Percentiles rank a stretch among this genome's conserved stretches.
These are phyloP conservation scores for Xerocomus nothofagi DNA, from an alignment of 1,284 basidiomycete genomes.

Conservation along the genomic window DNA sequence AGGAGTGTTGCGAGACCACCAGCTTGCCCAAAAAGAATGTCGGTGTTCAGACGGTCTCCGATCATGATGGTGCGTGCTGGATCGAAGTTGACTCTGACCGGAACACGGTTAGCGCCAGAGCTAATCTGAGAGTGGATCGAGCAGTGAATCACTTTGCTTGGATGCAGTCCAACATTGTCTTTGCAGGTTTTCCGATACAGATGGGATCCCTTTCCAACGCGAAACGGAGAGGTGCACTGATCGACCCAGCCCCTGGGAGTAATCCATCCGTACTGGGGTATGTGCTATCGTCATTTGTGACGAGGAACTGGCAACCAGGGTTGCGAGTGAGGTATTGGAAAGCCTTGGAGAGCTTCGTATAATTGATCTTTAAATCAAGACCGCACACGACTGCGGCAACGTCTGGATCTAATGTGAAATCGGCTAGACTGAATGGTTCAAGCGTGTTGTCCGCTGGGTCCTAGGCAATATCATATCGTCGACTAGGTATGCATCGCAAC, in stretches of 20 bases:
- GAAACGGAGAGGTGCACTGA: conserved; percentile 81
- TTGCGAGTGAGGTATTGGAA: conserved; percentile 87
- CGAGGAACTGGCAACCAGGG: conserved; percentile 82
- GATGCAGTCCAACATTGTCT: conserved; percentile 94
- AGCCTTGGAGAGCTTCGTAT: conserved; percentile 92
- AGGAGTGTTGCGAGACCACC: conserved; percentile 87
- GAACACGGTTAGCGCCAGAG: conserved; percentile 1
- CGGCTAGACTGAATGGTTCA: conserved; percentile 67
- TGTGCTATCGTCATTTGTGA: conserved; percentile 92
- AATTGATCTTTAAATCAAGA: conserved; percentile 78
- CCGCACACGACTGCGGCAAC: conserved; percentile 93
- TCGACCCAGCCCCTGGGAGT: conserved; percentile 82
- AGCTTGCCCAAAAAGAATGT: conserved; percentile 88
- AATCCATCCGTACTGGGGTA: conserved; percentile 83
- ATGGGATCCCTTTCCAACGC: conserved; percentile 74
- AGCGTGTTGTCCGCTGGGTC: conserved; percentile 82
- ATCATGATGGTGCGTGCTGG: conserved; percentile 89
- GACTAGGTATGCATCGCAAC: not conserved
- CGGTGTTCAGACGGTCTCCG: conserved; percentile 93
- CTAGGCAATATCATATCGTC: conserved; percentile 43
- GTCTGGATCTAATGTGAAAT: conserved; percentile 71
- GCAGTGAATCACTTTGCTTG: conserved; percentile 75
- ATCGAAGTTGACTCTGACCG: conserved; percentile 77
- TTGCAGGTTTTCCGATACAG: conserved; percentile 89
- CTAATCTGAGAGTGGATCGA: not conserved